Conservation (phyloP, 176 grass and related monocot genomes). For the Carex pumila region DNA sequence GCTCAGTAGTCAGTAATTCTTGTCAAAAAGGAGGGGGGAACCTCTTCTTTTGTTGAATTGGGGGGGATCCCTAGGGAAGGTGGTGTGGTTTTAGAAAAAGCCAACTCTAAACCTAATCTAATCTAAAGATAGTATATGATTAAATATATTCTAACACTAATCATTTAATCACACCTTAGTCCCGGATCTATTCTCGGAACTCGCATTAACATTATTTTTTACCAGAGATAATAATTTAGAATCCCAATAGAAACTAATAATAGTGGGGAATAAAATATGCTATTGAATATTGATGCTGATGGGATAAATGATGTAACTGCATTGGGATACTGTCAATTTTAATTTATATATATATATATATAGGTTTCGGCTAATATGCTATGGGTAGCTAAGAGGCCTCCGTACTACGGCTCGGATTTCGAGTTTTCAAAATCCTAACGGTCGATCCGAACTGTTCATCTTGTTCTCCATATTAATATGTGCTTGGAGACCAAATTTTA, state of each 20-base stretch:
- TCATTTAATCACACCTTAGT: slow-evolving; percentile 42
- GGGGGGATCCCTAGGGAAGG: slow-evolving; percentile 33
- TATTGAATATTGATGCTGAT: neutral
- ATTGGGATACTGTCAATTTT: neutral
- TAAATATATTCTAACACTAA: slow-evolving; percentile 25
- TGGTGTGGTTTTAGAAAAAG: slow-evolving; percentile 24
- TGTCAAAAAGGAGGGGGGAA: slow-evolving; percentile 24
- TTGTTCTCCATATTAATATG: too few relatives aligned
- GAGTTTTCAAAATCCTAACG: too few relatives aligned
- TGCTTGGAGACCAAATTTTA: too few relatives aligned
- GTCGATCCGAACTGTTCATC: too few relatives aligned
- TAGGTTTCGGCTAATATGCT: too few relatives aligned
- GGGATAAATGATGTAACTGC: neutral
- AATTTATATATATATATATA: too few relatives aligned
- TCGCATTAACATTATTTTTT: slow-evolving; percentile 15
- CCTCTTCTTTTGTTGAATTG: slow-evolving; percentile 35
- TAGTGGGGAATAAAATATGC: slow-evolving; percentile 8
- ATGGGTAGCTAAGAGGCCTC: too few relatives aligned
- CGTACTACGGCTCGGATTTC: too few relatives aligned
- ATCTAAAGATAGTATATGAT: neutral
- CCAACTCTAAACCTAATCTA: neutral
- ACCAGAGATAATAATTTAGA: neutral
- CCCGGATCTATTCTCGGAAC: slow-evolving; percentile 28
- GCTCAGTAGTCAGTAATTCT: slow-evolving; percentile 21
- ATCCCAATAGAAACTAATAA: too few relatives aligned